A percentile compares a stretch with the other conserved stretches of the same genome.
Evolutionary conservation across 2,329 filamentous ascomycete genomes (phyloP).

Genomic region (Fusarium irregulare): DNA sequence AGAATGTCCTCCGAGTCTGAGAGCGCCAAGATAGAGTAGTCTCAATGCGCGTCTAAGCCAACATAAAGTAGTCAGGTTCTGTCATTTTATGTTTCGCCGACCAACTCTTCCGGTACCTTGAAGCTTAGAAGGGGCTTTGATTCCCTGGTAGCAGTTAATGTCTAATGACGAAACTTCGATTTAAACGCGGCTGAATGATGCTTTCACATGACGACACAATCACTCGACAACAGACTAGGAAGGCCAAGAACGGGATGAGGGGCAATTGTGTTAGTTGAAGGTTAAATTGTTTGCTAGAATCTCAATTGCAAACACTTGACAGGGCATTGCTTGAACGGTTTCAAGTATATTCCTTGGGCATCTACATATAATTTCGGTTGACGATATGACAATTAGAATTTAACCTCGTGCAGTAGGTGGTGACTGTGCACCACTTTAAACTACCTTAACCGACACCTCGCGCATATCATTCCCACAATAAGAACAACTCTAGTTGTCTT

Average conservation of each 20-base stretch:
- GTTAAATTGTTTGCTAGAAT: not conserved
- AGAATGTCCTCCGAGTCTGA: not conserved
- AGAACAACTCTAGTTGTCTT: constrained; percentile 21
- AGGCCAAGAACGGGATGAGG: not conserved
- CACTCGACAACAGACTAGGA: constrained; percentile 24
- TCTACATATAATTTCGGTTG: constrained; percentile 23
- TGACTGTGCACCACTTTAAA: constrained; percentile 33
- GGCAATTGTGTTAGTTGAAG: not conserved
- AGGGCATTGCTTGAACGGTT: not conserved
- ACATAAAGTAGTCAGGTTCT: not conserved
- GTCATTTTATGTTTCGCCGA: not conserved
- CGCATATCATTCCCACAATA: constrained; percentile 33
- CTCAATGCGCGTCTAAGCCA: not conserved
- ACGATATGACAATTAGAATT: constrained; percentile 8
- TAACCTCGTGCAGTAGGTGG: constrained; percentile 32
- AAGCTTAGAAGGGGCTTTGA: not conserved
- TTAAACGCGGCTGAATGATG: constrained; percentile 10
- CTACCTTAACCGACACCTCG: constrained; percentile 26
- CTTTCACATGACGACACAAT: constrained; percentile 37
- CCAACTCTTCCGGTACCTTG: not conserved
- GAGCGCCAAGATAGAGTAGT: not conserved
- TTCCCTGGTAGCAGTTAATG: not conserved
- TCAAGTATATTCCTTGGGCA: constrained; percentile 1
- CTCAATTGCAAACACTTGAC: not conserved
- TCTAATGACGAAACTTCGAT: constrained; percentile 26